These are phyloP conservation scores for Macrotyloma uniflorum DNA, from an alignment of 306 rosid species.

Conservation along the genomic window DNA sequence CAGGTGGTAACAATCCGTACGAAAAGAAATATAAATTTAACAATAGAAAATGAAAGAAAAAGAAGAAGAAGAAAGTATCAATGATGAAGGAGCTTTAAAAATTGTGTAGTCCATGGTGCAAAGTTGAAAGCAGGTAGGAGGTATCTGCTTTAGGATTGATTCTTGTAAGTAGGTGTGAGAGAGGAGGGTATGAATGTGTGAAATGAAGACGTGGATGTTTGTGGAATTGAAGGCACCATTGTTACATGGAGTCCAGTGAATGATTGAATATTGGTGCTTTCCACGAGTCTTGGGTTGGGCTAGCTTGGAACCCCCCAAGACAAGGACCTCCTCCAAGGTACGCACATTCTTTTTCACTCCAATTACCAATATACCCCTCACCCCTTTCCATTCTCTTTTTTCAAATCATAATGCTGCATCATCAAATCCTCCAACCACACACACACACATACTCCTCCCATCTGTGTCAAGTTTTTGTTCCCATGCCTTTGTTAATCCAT, in stretches of 20 bases:
- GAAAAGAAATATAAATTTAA: neutral
- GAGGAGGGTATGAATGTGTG: neutral
- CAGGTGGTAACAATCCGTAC: neutral
- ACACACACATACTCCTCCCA: neutral
- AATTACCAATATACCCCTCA: conserved; percentile 4
- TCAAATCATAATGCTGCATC: neutral
- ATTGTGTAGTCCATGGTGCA: neutral
- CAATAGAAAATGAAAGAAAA: neutral
- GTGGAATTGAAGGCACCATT: neutral
- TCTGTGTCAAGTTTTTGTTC: neutral
- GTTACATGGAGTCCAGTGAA: neutral
- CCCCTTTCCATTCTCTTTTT: neutral
- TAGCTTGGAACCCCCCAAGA: neutral
- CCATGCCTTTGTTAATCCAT: neutral
- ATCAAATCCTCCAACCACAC: conserved; percentile 19
- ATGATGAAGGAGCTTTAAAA: neutral
- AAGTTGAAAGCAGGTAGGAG: neutral
- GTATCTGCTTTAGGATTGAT: neutral
- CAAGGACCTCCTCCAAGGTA: conserved; percentile 14
- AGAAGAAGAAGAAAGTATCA: neutral
- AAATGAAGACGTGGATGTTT: neutral
- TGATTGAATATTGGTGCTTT: neutral
- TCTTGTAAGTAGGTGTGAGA: neutral
- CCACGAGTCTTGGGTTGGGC: conserved; percentile 31
- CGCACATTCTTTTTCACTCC: conserved; percentile 14